Evolutionary conservation across 306 rosid species (phyloP), one percentile per base, ranked within the genome.

Genomic region (Vigna trinervia): DNA sequence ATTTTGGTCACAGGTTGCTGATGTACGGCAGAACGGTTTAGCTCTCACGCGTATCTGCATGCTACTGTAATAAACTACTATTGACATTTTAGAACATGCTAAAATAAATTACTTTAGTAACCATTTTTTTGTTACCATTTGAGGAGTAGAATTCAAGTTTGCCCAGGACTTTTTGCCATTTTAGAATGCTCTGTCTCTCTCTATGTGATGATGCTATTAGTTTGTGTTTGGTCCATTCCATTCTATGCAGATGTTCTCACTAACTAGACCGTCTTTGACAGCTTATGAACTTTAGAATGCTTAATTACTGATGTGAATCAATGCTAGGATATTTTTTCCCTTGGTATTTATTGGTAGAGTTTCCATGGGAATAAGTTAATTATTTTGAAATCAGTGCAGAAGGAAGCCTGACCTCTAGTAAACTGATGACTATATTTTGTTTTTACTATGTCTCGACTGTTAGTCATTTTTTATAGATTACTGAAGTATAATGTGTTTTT

Each of bases 401-500:
- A 53, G 75, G 71, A 75, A 53, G 22, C 23, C 66, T 50, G 28
- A 26, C 28, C 28, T 26, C 28, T 22, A 17, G 48, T 67, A 36
- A 43, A 59, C 58, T 45, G 63, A 32, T 53, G 48, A 61, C 60
- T 58, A 4, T 32, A 58, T 38, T 72, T 67, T 36, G 2, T 20
- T 80, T 46, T 61, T 51, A 30, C 22, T 41, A 15, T 59, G 47
- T 34, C 32, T 59, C 45, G 13, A 73, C 56, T 47, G 11, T 14
- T 28, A 17, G 26, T 65, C 58, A 54, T 48, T 68, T 69, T 28
- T 68, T 64, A 46, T 73, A 47, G 69, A 46, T 66, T 71, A 62
- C 48, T 74, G 8, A 64, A 63, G 17, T 66, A 52, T 76, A 67
- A 20, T 68, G 45, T 34, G 61, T 48, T 60, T 38, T 79, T 69